Base-by-base conservation (phyloP, 129 eudicot genomes). In the Ambrosia trifida region DNA sequence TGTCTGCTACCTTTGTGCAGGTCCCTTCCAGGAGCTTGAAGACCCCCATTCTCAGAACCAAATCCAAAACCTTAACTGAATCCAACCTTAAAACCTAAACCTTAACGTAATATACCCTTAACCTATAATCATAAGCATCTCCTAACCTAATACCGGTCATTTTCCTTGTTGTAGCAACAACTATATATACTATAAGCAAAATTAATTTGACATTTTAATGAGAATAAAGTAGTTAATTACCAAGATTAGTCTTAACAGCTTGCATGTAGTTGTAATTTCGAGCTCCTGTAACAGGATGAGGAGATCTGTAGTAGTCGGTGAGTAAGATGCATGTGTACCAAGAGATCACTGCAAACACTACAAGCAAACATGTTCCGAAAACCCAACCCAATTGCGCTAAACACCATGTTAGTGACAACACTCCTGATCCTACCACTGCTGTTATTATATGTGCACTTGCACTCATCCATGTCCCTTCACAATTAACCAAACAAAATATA, bases 401-500 rank as follows among this genome's bases (percentile, higher is more conserved):
- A 53, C 73, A 69, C 73, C 63, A 69, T 69, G 73, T 69, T 11
- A 69, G 45, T 35, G 73, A 69, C 63, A 69, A 51, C 4, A 69
- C 73, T 18, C 73, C 73, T 51, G 73, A 50, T 33, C 73, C 73
- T 5, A 69, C 63, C 73, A 69, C 73, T 69, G 73, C 73, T 50
- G 73, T 69, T 69, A 69, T 69, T 51, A 69, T 69, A 11, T 69
- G 73, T 2, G 73, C 73, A 69, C 63, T 69, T 32, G 73, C 73
- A 51, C 47, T 50, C 49, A 69, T 69, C 73, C 63, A 69, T 69
- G 63, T 69, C 11, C 73, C 63, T 69, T 9, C 11, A 9, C 13
- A 67, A 3, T 44, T 2, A 3, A 47, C 3, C 3, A 47, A 14
- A 47, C 18, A 40, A 40, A 40, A 40, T 40, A 40, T 1, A 24